These are phyloP conservation scores for Phytopythium boreale DNA, from an alignment of 352 stramenopile genomes.

Conservation along the genomic window DNA sequence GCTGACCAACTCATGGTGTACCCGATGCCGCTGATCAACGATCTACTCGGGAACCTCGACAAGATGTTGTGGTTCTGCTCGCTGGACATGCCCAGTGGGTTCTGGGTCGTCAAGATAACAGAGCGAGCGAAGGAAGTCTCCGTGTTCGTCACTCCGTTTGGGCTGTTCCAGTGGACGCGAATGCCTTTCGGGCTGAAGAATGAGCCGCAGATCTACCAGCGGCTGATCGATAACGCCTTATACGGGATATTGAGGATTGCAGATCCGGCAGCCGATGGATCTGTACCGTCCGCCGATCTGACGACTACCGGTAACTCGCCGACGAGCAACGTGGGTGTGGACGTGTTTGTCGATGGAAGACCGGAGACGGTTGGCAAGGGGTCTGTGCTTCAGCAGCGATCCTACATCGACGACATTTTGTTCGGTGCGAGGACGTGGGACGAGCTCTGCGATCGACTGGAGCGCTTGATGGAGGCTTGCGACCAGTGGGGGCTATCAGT, in stretches of 20 bases:
- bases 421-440: slow-evolving; percentile 8
- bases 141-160: slow-evolving; percentile 19
- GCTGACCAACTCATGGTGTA: slow-evolving; percentile 15
- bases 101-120: slow-evolving; percentile 18
- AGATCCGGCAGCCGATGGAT: too few species aligned
- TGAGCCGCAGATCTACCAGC: slow-evolving; percentile 24
- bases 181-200: slow-evolving; percentile 25
- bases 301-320: too few species aligned
- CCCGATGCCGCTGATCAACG: slow-evolving; percentile 20
- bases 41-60: slow-evolving; percentile 14
- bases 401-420: slow-evolving; percentile 27
- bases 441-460: slow-evolving; percentile 8
- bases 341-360: slow-evolving; percentile 9
- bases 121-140: slow-evolving; percentile 13
- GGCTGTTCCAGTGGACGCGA: slow-evolving; percentile 17
- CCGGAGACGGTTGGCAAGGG: background rate
- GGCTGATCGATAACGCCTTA: slow-evolving; percentile 21
- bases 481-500: slow-evolving; percentile 17
- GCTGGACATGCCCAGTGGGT: slow-evolving; percentile 16
- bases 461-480: slow-evolving; percentile 8
- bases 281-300: too few species aligned
- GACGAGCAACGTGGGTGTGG: too few species aligned
- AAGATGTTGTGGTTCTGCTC: slow-evolving; percentile 15
- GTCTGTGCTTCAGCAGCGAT: slow-evolving; percentile 12
- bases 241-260: slow-evolving; percentile 11